Evolutionary conservation across 2,329 filamentous ascomycete genomes (phyloP), one percentile per base, ranked within the genome.

Genomic region (Claviceps pazoutovae): DNA sequence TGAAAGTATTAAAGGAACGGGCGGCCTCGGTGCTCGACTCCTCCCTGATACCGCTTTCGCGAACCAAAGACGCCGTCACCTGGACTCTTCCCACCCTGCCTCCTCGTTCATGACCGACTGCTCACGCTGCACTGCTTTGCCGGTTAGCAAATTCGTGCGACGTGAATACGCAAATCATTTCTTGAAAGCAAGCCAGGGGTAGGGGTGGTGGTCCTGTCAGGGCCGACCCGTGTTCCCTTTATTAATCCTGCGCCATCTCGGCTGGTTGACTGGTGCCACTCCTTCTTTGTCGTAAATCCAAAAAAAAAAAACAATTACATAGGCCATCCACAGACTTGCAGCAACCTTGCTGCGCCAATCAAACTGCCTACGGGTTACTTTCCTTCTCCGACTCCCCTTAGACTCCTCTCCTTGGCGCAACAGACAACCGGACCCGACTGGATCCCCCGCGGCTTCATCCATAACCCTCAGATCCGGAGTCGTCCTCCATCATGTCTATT

Each of bases 401-500:
- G 30, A 39, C 14, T 39, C 38, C 38, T 6, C 8, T 7, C 19
- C 17, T 14, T 43, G 21, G 23, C 44, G n/a, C 44, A 34, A 34
- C 42, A 43, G 4, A 13, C 42, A 23, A 16, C 9, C 11, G 9
- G 17, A 21, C 19, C 5, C 13, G 41, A 43, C 6, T 19, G 41
- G 16, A 23, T 16, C 6, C 26, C 38, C 19, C 14, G 19, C 8
- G n/a, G 7, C 38, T 19, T 30, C 36, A 13, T 7, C 21, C 47
- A 30, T 14, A 43, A 19, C 8, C 9, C n/a, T 2, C 11, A 30
- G 9, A 4, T 7, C n/a, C 47, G 5, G 37, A 13, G 17, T 38
- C 42, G 8, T 21, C 39, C 36, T 44, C 38, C 55, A 56, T 49
- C 54, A 82, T 82, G 79, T 75, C 78, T 44, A 71, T 83, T 55